Percentiles rank a stretch among this genome's conserved stretches.
Evolutionary conservation across 495 filamentous ascomycete species (phyloP).

Genomic region (Clavariopsis aquatica): DNA sequence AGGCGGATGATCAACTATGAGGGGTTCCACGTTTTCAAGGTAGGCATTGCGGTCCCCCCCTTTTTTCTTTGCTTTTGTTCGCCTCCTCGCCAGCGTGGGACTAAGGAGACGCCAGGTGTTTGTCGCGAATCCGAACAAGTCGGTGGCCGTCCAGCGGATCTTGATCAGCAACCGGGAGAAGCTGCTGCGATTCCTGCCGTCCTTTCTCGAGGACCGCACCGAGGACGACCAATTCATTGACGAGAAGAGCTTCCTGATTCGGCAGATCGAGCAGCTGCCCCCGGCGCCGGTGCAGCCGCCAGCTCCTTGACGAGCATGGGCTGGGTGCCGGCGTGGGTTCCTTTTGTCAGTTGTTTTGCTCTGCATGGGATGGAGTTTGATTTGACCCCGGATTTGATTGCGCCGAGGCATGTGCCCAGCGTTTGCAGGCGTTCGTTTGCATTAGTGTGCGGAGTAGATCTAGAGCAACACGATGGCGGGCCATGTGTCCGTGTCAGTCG

Average conservation of each 20-base stretch:
- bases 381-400: slow-evolving; percentile 1
- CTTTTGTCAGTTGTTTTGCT: slow-evolving; percentile 1
- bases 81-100: no score
- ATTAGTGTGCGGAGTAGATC: background rate
- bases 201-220: slow-evolving; percentile 90
- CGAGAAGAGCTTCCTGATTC: slow-evolving; percentile 93
- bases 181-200: slow-evolving; percentile 80
- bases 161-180: slow-evolving; percentile 93
- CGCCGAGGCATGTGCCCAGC: background rate
- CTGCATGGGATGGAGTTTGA: slow-evolving; percentile 30
- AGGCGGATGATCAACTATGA: slow-evolving; percentile 99
- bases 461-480: background rate
- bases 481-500: background rate
- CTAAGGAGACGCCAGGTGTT: slow-evolving; percentile 74
- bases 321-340: background rate
- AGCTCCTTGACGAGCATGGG: background rate
- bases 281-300: slow-evolving; percentile 39
- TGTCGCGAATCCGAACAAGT: slow-evolving; percentile 96
- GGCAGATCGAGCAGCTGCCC: slow-evolving; percentile 83
- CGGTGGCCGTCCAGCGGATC: slow-evolving; percentile 88
- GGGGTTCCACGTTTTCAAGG: slow-evolving; percentile 98
- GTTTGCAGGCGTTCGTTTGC: slow-evolving; percentile 18
- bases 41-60: slow-evolving; percentile 39
- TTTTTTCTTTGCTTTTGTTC: background rate
- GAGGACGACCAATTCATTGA: slow-evolving; percentile 99